Evolutionary conservation across 768 basidiomycete genomes (phyloP), one percentile per base, ranked within the genome.

Genomic region (Termitomyces sp.): DNA sequence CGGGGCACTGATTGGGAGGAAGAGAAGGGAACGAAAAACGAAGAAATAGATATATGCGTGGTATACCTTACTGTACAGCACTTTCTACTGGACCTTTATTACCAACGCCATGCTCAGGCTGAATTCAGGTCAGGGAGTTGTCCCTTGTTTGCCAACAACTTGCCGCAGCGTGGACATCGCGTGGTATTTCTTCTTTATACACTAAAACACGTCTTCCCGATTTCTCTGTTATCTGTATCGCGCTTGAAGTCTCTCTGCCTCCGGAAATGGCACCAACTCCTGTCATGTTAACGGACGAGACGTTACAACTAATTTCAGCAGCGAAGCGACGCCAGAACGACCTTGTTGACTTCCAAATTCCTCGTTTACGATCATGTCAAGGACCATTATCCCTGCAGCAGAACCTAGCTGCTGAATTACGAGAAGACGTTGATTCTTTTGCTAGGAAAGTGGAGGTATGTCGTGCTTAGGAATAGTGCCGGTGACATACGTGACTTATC

Each of bases 1-100:
- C 37, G 89, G 90, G 6, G 77, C 83, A 7, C 60, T 93, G 34
- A 93, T 93, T 60, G 90, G 91, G 14, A 76, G 88, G 64, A 93
- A 93, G 72, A 77, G 91, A 52, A 87, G 85, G 64, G 79, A 86
- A 67, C 74, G 85, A 45, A 87, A 80, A 67, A 68, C 61, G 14
- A 69, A 68, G 22, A 74, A 72, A 40, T 62, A 54, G 49, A 47
- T 24, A 22, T n/a, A 32, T 19, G 12, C 2, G 22, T 40, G 12
- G 19, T 9, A 22, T 14, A 38, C 3, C 32, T 11, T 26, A 51
- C 35, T 40, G 2, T 40, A n/a, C n/a, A 19, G 9, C n/a, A 40
- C 38, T 40, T 40, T n/a, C 7, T 38, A 38, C 37, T n/a, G 17
- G 37, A 38, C 5, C 15, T 38, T 9, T 10, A 19, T 9, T 9